Evolutionary conservation across 2,329 filamentous ascomycete species (phyloP).

Genomic region (Intubia oerlemansii): DNA sequence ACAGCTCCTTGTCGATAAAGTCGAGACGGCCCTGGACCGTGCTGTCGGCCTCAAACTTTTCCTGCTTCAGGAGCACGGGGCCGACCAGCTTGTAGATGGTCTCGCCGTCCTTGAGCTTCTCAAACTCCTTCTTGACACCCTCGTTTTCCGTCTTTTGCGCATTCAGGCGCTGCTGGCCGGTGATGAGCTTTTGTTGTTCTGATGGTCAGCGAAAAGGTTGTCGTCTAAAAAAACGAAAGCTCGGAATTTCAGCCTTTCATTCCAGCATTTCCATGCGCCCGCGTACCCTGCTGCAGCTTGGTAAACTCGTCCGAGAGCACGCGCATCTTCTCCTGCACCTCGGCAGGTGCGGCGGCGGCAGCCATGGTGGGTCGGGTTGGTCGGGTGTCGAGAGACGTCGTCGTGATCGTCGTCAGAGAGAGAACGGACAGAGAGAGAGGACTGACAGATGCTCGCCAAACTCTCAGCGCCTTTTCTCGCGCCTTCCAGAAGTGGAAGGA

Average conservation of each 20-base stretch:
- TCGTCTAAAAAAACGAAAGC: not conserved
- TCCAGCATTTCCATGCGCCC: not conserved
- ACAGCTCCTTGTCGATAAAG: constrained; percentile 92
- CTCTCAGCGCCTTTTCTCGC: too few species aligned
- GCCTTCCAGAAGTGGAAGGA: too few species aligned
- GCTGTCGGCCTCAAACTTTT: constrained; percentile 71
- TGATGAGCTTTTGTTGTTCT: constrained; percentile 64
- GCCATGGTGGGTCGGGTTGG: too few species aligned
- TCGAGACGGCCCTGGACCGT: constrained; percentile 80
- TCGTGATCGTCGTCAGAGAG: too few species aligned
- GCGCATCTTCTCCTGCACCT: constrained; percentile 59
- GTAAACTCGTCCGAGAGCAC: constrained; percentile 72
- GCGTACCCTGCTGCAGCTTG: constrained; percentile 59
- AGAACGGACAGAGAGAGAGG: too few species aligned
- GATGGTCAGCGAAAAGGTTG: not conserved
- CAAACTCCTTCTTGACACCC: constrained; percentile 77
- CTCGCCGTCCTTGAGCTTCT: constrained; percentile 54
- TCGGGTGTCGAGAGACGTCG: too few species aligned
- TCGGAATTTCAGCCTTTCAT: too few species aligned
- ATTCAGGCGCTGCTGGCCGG: constrained; percentile 75
- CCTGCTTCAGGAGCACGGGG: constrained; percentile 84
- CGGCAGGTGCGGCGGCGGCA: too few species aligned
- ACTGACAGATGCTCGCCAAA: too few species aligned
- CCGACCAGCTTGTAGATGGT: constrained; percentile 93
- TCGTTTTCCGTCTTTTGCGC: constrained; percentile 87